Evolutionary conservation across 2,329 filamentous ascomycete species (phyloP).

Genomic region (Zopfia rhizophila): DNA sequence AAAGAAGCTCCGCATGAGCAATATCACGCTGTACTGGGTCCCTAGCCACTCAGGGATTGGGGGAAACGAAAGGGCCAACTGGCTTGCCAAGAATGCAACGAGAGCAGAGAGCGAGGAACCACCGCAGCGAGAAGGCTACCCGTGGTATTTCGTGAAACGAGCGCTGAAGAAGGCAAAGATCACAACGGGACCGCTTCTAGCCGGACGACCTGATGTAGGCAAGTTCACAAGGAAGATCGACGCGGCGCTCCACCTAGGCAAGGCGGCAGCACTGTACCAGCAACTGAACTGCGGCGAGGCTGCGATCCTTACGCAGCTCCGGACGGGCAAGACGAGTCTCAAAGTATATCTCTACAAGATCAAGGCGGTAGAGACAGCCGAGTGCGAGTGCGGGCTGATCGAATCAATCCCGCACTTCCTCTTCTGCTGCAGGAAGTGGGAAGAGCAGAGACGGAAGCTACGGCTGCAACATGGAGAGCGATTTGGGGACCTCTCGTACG

Average conservation of each 20-base stretch:
- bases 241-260: constrained; percentile 26
- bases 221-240: constrained; percentile 30
- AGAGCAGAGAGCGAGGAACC: constrained; percentile 20
- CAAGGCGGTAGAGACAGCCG: constrained; percentile 19
- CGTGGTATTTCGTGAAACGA: constrained; percentile 17
- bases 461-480: no score
- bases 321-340: constrained; percentile 23
- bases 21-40: constrained; percentile 29
- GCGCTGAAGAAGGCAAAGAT: constrained; percentile 16
- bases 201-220: constrained; percentile 10
- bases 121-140: constrained; percentile 18
- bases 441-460: constrained; percentile 6
- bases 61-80: constrained; percentile 24
- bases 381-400: constrained; percentile 20
- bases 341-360: constrained; percentile 29
- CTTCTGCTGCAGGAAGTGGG: constrained; percentile 21
- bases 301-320: constrained; percentile 26
- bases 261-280: constrained; percentile 24
- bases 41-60: constrained; percentile 23
- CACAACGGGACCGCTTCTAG: constrained; percentile 6
- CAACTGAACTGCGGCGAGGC: constrained; percentile 26
- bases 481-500: constrained; percentile 10
- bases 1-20: constrained; percentile 18
- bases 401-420: constrained; percentile 26
- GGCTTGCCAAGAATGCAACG: constrained; percentile 24